Conservation (phyloP, 352 stramenopile genomes). For the Globisporangium cystogenes region DNA sequence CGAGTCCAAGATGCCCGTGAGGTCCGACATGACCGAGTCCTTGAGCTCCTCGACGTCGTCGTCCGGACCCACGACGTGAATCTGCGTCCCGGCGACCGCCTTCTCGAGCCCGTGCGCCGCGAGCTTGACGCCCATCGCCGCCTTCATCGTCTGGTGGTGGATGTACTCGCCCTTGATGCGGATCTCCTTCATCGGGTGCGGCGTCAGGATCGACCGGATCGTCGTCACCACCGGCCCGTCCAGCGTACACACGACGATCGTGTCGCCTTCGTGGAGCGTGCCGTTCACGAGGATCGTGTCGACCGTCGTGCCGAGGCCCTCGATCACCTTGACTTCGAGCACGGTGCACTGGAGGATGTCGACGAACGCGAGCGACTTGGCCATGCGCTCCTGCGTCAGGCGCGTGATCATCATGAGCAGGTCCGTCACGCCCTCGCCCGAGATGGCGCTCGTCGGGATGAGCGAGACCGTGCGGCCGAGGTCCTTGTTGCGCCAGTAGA, state of each 20-base stretch:
- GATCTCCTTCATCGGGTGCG: conserved; percentile 97
- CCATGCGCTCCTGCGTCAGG: conserved; percentile 95
- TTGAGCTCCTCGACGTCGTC: conserved; percentile 99
- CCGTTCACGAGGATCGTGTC: conserved; percentile 99
- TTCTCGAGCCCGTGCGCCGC: conserved; percentile 96
- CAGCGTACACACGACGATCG: conserved; percentile 97
- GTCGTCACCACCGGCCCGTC: conserved; percentile 97
- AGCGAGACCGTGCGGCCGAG: conserved; percentile 94
- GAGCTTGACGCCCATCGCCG: conserved; percentile 99
- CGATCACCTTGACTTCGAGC: conserved; percentile 99
- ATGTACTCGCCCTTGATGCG: conserved; percentile 92
- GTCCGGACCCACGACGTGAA: conserved; percentile 95
- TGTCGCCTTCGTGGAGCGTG: conserved; percentile 92
- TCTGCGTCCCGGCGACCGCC: conserved; percentile 96
- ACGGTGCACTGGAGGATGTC: conserved; percentile 96
- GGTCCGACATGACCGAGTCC: conserved; percentile 95
- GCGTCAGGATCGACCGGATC: conserved; percentile 97
- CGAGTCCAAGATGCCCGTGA: conserved; percentile 93
- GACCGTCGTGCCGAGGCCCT: conserved; percentile 98
- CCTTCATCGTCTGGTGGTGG: conserved; percentile 97
- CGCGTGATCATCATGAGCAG: conserved; percentile 96
- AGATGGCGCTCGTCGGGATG: conserved; percentile 98
- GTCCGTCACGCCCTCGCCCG: conserved; percentile 97
- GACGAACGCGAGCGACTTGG: conserved; percentile 84
- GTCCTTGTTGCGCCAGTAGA: conserved; percentile 99